Evolutionary conservation across 148 eudicot species (phyloP).

Genomic region (Chenopodium quinoa): DNA sequence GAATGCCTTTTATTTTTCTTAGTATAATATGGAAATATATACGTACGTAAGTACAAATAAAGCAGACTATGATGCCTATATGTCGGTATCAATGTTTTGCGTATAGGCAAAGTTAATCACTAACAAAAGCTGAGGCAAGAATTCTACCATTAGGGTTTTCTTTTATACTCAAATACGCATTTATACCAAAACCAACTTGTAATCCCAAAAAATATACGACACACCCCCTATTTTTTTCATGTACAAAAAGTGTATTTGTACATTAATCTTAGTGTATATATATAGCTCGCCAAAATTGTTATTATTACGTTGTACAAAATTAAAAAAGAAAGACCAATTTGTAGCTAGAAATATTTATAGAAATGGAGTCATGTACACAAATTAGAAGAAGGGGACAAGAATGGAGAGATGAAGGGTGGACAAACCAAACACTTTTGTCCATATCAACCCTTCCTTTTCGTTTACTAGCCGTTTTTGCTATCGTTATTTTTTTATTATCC

Average conservation of each 20-base stretch:
- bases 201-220: conserved; percentile 19
- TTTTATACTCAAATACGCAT: conserved; percentile 48
- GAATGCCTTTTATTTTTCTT: no score
- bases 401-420: conserved; percentile 25
- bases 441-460: conserved; percentile 59
- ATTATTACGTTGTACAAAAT: no score
- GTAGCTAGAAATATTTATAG: not conserved
- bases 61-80: not conserved
- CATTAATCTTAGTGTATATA: no score
- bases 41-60: no score
- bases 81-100: conserved; percentile 32
- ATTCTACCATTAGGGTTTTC: conserved; percentile 9
- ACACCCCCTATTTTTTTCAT: no score
- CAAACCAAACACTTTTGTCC: conserved; percentile 36
- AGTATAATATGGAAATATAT: no score
- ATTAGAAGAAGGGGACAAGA: conserved; percentile 35
- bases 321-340: not conserved
- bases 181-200: conserved; percentile 39
- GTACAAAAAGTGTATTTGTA: not conserved
- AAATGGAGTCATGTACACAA: conserved; percentile 44
- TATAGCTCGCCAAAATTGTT: no score
- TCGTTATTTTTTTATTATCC: conserved; percentile 52
- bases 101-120: conserved; percentile 25
- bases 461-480: conserved; percentile 53
- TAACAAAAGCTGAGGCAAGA: conserved; percentile 11